Percentiles rank a stretch among this genome's conserved stretches.
phyloP scores from a whole-genome alignment of 495 filamentous ascomycete species.

The Xanthoparmelia taractica region DNA sequence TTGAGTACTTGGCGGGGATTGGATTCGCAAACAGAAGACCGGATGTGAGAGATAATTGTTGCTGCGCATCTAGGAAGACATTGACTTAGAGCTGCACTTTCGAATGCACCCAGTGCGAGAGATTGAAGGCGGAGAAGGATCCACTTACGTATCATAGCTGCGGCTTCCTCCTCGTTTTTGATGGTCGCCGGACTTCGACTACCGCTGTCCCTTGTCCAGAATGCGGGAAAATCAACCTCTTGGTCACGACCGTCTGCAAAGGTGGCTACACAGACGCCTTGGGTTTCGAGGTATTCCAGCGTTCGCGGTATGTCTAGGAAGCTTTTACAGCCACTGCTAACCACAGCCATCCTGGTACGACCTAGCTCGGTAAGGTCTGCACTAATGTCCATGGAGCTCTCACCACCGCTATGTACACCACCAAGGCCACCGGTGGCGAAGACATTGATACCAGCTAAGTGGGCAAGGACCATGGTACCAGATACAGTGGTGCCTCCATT shows the following conservation, averaged over 20 bases:
- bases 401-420: conserved; percentile 86
- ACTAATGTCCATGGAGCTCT: conserved; percentile 74
- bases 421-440: conserved; percentile 78
- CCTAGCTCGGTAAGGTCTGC: conserved; percentile 93
- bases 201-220: conserved; percentile 82
- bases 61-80: conserved; percentile 48
- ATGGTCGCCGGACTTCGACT: conserved; percentile 67
- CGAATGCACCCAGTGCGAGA: neutral
- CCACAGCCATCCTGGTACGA: conserved; percentile 80
- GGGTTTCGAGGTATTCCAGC: conserved; percentile 89
- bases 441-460: conserved; percentile 80
- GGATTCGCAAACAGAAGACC: conserved; percentile 87
- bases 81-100: conserved; percentile 1
- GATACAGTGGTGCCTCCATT: conserved; percentile 90
- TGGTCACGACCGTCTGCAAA: conserved; percentile 71
- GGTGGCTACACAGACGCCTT: conserved; percentile 78
- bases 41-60: conserved; percentile 55
- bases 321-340: conserved; percentile 88
- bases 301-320: conserved; percentile 89
- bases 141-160: conserved; percentile 67
- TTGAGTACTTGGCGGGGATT: conserved; percentile 60
- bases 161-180: conserved; percentile 69
- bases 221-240: conserved; percentile 75
- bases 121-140: neutral
- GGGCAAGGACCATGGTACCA: conserved; percentile 83